These are phyloP conservation scores for Strobilomyces echinocephalus DNA, from an alignment of 768 basidiomycete genomes.

Conservation along the genomic window DNA sequence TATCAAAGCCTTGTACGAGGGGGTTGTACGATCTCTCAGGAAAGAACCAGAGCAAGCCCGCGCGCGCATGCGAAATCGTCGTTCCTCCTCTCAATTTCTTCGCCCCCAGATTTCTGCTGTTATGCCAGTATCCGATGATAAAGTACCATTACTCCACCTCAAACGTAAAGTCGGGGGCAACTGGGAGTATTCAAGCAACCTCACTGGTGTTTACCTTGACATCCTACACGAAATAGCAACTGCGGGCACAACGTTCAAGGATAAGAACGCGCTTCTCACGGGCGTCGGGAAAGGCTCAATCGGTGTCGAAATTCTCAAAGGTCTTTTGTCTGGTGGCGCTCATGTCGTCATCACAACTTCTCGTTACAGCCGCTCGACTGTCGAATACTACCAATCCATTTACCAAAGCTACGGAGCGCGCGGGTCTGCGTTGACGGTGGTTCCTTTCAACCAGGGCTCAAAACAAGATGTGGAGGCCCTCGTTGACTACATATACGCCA, in stretches of 20 bases:
- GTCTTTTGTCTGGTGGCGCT: slow-evolving; percentile 92
- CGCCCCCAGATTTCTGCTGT: slow-evolving; percentile 79
- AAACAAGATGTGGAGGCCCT: slow-evolving; percentile 98
- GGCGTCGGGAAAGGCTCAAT: slow-evolving; percentile 98
- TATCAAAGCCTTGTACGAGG: slow-evolving; percentile 92
- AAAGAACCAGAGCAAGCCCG: slow-evolving; percentile 63
- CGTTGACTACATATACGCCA: slow-evolving; percentile 96
- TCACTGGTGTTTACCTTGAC: slow-evolving; percentile 94
- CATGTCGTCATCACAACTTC: slow-evolving; percentile 98
- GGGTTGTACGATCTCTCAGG: slow-evolving; percentile 89
- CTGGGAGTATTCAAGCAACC: slow-evolving; percentile 97
- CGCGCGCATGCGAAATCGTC: slow-evolving; percentile 63
- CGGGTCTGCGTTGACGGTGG: slow-evolving; percentile 94
- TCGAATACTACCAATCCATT: slow-evolving; percentile 98
- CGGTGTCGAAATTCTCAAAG: slow-evolving; percentile 96
- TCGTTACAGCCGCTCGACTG: slow-evolving; percentile 90
- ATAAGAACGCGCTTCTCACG: slow-evolving; percentile 97
- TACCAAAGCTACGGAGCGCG: slow-evolving; percentile 94
- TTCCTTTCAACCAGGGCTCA: slow-evolving; percentile 98
- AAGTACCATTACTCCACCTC: slow-evolving; percentile 89
- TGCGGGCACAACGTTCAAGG: slow-evolving; percentile 96
- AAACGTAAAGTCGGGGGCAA: slow-evolving; percentile 93
- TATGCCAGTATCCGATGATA: slow-evolving; percentile 74
- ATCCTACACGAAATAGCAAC: slow-evolving; percentile 98
- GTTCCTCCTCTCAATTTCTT: slow-evolving; percentile 95